A percentile compares a stretch with the other conserved stretches of the same genome.
phyloP scores from a whole-genome alignment of 345 rosid species.

The Cardamine resedifolia region DNA sequence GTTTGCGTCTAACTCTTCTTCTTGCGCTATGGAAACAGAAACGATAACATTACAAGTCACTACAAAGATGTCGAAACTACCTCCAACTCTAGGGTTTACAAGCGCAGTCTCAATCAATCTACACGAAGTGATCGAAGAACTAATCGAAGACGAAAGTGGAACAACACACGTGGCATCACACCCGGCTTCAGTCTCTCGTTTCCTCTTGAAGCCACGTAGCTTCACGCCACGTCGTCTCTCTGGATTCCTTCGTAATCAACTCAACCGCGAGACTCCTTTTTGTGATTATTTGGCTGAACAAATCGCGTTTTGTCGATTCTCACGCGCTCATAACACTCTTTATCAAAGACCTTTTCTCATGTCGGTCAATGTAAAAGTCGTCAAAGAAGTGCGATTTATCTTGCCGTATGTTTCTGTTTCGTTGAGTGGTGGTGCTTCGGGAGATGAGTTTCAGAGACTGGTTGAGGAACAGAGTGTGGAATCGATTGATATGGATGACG shows the following conservation, averaged over 20 bases:
- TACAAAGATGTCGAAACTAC: not conserved
- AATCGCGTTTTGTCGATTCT: not conserved
- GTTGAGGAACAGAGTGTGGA: not conserved
- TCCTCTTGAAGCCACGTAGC: not conserved
- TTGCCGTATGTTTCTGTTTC: not conserved
- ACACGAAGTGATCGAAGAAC: not conserved
- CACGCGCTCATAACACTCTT: not conserved
- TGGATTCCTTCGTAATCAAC: not conserved
- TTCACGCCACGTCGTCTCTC: not conserved
- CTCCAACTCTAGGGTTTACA: not conserved
- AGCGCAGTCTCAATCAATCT: not conserved
- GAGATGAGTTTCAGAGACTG: not conserved
- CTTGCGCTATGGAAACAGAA: not conserved
- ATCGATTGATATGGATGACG: not conserved
- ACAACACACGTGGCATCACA: not conserved
- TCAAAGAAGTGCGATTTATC: not conserved
- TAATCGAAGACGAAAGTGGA: not conserved
- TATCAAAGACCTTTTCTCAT: not conserved
- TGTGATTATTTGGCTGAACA: not conserved
- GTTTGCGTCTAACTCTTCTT: not conserved
- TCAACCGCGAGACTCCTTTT: not conserved
- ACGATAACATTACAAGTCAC: not conserved
- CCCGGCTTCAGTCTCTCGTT: not conserved
- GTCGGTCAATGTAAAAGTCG: not conserved
- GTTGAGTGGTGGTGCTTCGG: not conserved